These are phyloP conservation scores for Nelumbo lutea DNA, from an alignment of 164 flowering plant species.

Conservation along the genomic window DNA sequence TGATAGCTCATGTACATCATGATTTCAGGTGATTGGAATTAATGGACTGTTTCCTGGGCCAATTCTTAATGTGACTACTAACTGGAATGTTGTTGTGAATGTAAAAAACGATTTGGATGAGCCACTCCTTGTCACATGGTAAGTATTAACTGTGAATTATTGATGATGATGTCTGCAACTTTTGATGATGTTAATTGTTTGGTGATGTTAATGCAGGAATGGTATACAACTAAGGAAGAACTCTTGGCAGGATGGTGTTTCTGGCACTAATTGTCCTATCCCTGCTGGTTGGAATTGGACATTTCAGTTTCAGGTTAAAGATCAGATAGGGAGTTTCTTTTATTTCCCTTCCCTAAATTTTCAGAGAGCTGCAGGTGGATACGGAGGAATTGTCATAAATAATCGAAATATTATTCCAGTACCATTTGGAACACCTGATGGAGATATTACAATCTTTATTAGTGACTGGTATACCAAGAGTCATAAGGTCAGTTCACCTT, in stretches of 20 bases:
- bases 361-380: conserved; percentile 93
- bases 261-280: conserved; percentile 93
- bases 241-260: conserved; percentile 98
- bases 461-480: conserved; percentile 82
- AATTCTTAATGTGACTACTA: conserved; percentile 77
- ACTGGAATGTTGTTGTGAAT: conserved; percentile 92
- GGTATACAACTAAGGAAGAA: conserved; percentile 86
- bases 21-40: conserved; percentile 72
- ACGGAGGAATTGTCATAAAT: conserved; percentile 79
- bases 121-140: conserved; percentile 92
- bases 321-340: conserved; percentile 94
- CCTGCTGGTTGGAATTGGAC: conserved; percentile 97
- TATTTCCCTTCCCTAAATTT: conserved; percentile 79
- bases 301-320: conserved; percentile 88
- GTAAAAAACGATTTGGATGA: conserved; percentile 85
- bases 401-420: conserved; percentile 80
- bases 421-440: conserved; percentile 84
- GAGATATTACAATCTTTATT: conserved; percentile 74
- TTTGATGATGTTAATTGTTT: conserved; percentile 2
- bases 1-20: conserved; percentile 1
- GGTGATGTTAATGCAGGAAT: conserved; percentile 55
- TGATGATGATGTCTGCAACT: background rate
- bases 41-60: conserved; percentile 94
- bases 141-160: conserved; percentile 6
- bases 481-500: conserved; percentile 52